Evolutionary conservation across 2,329 filamentous ascomycete species (phyloP).

Genomic region (Colletotrichum sp.): DNA sequence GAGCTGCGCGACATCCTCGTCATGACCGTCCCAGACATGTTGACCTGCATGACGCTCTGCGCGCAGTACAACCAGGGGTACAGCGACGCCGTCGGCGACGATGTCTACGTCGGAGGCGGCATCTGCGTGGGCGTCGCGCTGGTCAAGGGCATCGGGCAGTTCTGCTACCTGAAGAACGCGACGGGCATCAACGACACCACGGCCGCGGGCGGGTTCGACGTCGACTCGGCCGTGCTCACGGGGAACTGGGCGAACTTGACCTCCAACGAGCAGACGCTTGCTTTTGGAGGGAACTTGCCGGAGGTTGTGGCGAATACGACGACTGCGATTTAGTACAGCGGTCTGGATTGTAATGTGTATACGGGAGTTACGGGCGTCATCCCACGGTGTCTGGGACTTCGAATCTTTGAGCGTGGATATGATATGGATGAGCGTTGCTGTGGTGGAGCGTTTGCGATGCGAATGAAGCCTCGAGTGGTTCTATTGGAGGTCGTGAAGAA

Average conservation of each 20-base stretch:
- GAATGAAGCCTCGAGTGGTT: not conserved
- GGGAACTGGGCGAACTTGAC: slow-evolving; percentile 9
- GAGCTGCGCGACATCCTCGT: slow-evolving; percentile 15
- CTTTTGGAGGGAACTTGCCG: slow-evolving; percentile 8
- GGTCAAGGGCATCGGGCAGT: slow-evolving; percentile 16
- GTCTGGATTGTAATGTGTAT: not conserved
- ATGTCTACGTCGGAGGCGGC: slow-evolving; percentile 14
- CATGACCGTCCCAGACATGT: slow-evolving; percentile 19
- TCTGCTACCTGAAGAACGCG: slow-evolving; percentile 20
- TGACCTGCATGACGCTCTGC: slow-evolving; percentile 21
- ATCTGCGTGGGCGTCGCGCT: slow-evolving; percentile 20
- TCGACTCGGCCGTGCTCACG: slow-evolving; percentile 14
- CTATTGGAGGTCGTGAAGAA: not conserved
- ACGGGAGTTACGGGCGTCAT: not conserved
- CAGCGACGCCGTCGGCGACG: slow-evolving; percentile 21
- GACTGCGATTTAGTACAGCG: not conserved
- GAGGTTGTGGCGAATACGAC: slow-evolving; percentile 2
- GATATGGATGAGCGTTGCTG: not conserved
- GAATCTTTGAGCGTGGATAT: not conserved
- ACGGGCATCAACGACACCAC: slow-evolving; percentile 16
- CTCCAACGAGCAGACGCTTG: slow-evolving; percentile 7
- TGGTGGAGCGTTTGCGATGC: not conserved
- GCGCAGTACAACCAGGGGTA: slow-evolving; percentile 22
- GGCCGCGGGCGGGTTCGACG: slow-evolving; percentile 9
- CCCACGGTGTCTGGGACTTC: not conserved